These are phyloP conservation scores for Nectriaceae sp. DNA, from an alignment of 2,329 filamentous ascomycete genomes.

Conservation along the genomic window DNA sequence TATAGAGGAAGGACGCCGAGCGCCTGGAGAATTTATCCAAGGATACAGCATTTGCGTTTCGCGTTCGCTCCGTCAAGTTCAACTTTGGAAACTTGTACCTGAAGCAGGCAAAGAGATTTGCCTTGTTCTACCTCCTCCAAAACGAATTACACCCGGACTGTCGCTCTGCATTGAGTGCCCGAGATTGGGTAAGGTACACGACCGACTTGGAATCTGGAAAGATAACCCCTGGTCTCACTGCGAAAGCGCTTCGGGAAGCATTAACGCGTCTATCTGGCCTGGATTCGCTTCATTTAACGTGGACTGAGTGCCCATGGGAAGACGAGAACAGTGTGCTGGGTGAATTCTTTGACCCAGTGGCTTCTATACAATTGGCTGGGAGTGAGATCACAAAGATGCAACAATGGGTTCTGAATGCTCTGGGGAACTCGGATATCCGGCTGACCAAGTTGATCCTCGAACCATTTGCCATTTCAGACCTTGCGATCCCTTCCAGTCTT, in stretches of 20 bases:
- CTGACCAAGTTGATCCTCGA: slow-evolving; percentile 23
- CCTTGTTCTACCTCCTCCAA: too few relatives aligned
- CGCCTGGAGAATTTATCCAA: slow-evolving; percentile 46
- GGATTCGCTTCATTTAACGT: slow-evolving; percentile 23
- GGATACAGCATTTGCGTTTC: slow-evolving; percentile 42
- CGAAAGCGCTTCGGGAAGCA: slow-evolving; percentile 2
- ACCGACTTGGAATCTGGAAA: not conserved
- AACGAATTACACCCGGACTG: too few relatives aligned
- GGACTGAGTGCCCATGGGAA: slow-evolving; percentile 25
- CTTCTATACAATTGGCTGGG: slow-evolving; percentile 17
- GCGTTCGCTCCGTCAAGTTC: slow-evolving; percentile 46
- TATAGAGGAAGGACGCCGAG: slow-evolving; percentile 38
- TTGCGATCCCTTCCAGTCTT: slow-evolving; percentile 7
- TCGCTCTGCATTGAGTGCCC: too few relatives aligned
- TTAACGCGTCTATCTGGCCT: slow-evolving; percentile 20
- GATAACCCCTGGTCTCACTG: not conserved
- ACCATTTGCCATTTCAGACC: slow-evolving; percentile 11
- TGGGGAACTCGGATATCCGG: slow-evolving; percentile 13
- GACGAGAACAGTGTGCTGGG: slow-evolving; percentile 2
- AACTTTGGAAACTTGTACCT: slow-evolving; percentile 36
- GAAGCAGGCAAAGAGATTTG: not conserved
- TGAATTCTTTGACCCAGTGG: slow-evolving; percentile 13
- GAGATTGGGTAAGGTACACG: not conserved
- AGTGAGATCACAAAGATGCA: slow-evolving; percentile 17
- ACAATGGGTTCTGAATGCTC: slow-evolving; percentile 18